A percentile compares a stretch with the other conserved stretches of the same genome.
Conservation (phyloP, 2,329 filamentous ascomycete genomes). For the Fusarium sp. region DNA sequence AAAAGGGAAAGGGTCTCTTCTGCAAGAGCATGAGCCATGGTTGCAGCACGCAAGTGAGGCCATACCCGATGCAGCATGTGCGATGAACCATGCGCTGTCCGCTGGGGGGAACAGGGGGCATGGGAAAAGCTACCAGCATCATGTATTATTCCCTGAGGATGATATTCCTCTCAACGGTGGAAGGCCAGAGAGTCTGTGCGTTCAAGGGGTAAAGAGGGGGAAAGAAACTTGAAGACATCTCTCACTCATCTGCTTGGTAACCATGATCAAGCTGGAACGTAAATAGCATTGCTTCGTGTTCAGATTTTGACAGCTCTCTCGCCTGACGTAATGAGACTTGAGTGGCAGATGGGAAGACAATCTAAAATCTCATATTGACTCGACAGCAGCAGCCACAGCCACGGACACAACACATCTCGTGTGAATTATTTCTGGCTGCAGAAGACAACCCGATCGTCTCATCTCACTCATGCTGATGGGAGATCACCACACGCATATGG, state of each 20-base stretch:
- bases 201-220: background rate
- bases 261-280: background rate
- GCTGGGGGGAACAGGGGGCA: constrained; percentile 15
- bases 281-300: background rate
- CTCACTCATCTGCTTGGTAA: background rate
- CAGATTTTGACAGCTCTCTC: background rate
- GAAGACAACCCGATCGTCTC: background rate
- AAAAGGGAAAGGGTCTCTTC: background rate
- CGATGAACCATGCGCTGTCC: constrained; percentile 37
- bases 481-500: background rate
- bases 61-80: constrained; percentile 40
- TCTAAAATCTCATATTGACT: background rate
- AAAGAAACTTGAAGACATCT: background rate
- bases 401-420: background rate
- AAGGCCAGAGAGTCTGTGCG: background rate
- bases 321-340: background rate
- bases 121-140: background rate
- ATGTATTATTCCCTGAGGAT: constrained; percentile 4
- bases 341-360: background rate
- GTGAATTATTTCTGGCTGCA: constrained; percentile 6
- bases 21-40: constrained; percentile 18
- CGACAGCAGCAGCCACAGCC: background rate
- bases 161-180: constrained; percentile 4
- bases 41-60: constrained; percentile 20
- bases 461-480: background rate